Evolutionary conservation across 305 asterid genomes (phyloP), one percentile per base, ranked within the genome.

Genomic region (Fraxinus sp.): DNA sequence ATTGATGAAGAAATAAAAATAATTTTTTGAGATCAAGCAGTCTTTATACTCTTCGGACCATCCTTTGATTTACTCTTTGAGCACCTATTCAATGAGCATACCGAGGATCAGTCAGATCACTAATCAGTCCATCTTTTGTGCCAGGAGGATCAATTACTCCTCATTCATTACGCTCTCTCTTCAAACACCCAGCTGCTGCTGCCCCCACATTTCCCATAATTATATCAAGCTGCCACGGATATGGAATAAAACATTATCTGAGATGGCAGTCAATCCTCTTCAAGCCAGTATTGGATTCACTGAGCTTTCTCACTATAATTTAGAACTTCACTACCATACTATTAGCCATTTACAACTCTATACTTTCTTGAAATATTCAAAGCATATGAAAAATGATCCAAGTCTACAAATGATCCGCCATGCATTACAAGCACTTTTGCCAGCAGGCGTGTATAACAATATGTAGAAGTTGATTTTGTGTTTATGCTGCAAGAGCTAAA

Each of bases 401-500:
- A 16, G 22, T 52, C 62, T 0, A 49, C 2, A 14, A 49, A 49
- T 49, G 59, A 52, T 52, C 22, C 62, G 18, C 22, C 62, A 52
- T 16, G 18, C 22, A 52, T 52, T 49, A 52, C 22, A 52, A 52
- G 22, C 2, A 52, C 16, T 16, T 16, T 52, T n/a, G 20, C 62
- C 22, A 49, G n/a, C 7, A 4, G 22, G 22, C 7, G 62, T 49
- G 62, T 52, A 62, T 24, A 62, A 62, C 14, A 26, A 24, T 62
- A 6, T 8, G 10, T 59, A 20, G 30, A 62, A 62, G 71, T 62
- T n/a, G n/a, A 24, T 9, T 22, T 64, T 24, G 16, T 24, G n/a
- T 24, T 79, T 77, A 87, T 24, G 75, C 75, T 37, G 85, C 82
- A 46, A 77, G 66, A 77, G 82, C 70, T 5, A 14, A 39, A 79